Conservation (phyloP, 2,329 filamentous ascomycete species). For the Neurospora sp. region DNA sequence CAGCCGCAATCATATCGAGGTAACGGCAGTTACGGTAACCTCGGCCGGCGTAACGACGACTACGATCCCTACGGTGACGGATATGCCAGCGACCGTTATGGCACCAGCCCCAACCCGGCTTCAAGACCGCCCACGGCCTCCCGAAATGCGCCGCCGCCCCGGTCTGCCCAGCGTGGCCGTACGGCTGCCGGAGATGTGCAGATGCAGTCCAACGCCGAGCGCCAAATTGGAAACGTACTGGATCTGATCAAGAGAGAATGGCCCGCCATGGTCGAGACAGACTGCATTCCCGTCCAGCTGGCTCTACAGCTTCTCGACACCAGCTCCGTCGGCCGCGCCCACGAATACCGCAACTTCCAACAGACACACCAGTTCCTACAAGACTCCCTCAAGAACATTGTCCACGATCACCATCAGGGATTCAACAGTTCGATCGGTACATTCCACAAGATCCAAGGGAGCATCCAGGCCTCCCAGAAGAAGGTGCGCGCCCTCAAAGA, state of each 20-base stretch:
- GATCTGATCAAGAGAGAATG: slow-evolving; percentile 81
- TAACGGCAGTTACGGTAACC: slow-evolving; percentile 35
- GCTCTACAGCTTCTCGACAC: slow-evolving; percentile 90
- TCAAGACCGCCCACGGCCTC: slow-evolving; percentile 18
- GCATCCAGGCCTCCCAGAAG: slow-evolving; percentile 80
- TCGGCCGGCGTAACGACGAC: slow-evolving; percentile 34
- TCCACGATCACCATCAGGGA: slow-evolving; percentile 97
- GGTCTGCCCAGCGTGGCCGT: slow-evolving; percentile 20
- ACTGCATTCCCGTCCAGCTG: slow-evolving; percentile 87
- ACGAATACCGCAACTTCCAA: slow-evolving; percentile 78
- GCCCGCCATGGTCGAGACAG: slow-evolving; percentile 80
- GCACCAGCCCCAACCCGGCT: slow-evolving; percentile 7
- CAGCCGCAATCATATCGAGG: slow-evolving; percentile 26
- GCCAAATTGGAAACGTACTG: slow-evolving; percentile 55
- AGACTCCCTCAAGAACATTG: slow-evolving; percentile 83
- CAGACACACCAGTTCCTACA: slow-evolving; percentile 83
- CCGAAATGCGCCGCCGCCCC: slow-evolving; percentile 23
- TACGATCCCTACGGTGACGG: slow-evolving; percentile 41
- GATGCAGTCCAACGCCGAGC: slow-evolving; percentile 36
- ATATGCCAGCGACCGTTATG: slow-evolving; percentile 34
- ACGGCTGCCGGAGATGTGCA: slow-evolving; percentile 1
- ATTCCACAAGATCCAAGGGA: slow-evolving; percentile 95
- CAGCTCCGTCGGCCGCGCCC: slow-evolving; percentile 84
- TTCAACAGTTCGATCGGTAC: slow-evolving; percentile 99
- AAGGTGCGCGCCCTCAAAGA: slow-evolving; percentile 75